Conservation (phyloP, 495 filamentous ascomycete species). For the Evansstolkia leycettana region DNA sequence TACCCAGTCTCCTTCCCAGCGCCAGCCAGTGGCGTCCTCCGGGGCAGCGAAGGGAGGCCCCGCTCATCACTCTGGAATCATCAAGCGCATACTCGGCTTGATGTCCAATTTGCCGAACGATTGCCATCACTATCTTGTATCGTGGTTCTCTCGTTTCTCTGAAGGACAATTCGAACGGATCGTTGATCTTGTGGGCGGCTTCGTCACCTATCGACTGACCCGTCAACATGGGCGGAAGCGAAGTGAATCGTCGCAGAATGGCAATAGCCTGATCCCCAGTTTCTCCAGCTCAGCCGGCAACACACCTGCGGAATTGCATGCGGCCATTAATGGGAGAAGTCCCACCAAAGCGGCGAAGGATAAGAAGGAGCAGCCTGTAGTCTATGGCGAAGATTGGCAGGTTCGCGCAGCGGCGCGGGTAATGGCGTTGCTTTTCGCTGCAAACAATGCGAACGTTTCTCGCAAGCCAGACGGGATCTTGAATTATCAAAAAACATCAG, state of each 20-base stretch:
- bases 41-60: slow-evolving; percentile 20
- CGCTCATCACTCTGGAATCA: slow-evolving; percentile 63
- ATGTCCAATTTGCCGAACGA: slow-evolving; percentile 62
- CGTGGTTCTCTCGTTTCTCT: slow-evolving; percentile 69
- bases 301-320: slow-evolving; percentile 61
- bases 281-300: slow-evolving; percentile 48
- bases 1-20: slow-evolving; percentile 8
- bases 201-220: slow-evolving; percentile 70
- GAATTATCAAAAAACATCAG: slow-evolving; percentile 6
- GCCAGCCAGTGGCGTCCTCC: slow-evolving; percentile 4
- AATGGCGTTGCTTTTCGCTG: slow-evolving; percentile 72
- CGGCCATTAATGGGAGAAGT: slow-evolving; percentile 54
- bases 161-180: slow-evolving; percentile 53
- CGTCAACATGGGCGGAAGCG: slow-evolving; percentile 61
- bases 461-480: slow-evolving; percentile 17
- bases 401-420: slow-evolving; percentile 70
- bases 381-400: slow-evolving; percentile 87
- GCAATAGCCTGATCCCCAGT: slow-evolving; percentile 56
- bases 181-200: slow-evolving; percentile 66
- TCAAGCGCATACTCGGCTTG: slow-evolving; percentile 77
- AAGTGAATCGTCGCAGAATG: slow-evolving; percentile 38
- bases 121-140: slow-evolving; percentile 74
- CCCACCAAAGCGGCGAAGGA: slow-evolving; percentile 30
- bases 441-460: slow-evolving; percentile 49
- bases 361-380: slow-evolving; percentile 36